Conservation (phyloP, 768 basidiomycete species). For the Gloeostereum incarnatum region DNA sequence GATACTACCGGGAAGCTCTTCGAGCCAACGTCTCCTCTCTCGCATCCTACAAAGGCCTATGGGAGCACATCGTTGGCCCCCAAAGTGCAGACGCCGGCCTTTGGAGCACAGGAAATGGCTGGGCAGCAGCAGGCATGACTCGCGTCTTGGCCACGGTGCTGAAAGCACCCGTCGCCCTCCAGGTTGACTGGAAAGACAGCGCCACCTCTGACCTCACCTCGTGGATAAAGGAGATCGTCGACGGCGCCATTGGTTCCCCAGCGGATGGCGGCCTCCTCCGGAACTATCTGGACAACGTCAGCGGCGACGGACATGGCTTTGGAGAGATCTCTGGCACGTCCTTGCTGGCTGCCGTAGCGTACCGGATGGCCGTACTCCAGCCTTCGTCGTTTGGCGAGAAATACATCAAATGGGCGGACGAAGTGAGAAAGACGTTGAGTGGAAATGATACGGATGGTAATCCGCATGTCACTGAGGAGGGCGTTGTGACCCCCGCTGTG, state of each 20-base stretch:
- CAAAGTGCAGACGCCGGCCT: slow-evolving; percentile 10
- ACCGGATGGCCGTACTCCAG: slow-evolving; percentile 7
- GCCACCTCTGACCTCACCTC: slow-evolving; percentile 9
- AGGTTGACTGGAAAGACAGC: slow-evolving; percentile 7
- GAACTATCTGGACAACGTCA: slow-evolving; percentile 1
- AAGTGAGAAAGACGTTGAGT: slow-evolving; percentile 16
- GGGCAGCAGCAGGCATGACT: slow-evolving; percentile 12
- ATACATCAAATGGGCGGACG: slow-evolving; percentile 2
- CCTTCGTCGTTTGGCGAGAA: neutral
- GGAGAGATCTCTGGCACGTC: slow-evolving; percentile 15
- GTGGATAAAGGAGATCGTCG: slow-evolving; percentile 18
- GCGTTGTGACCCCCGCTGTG: slow-evolving; percentile 24
- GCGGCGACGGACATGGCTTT: slow-evolving; percentile 5
- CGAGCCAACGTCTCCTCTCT: slow-evolving; percentile 17
- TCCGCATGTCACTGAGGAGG: slow-evolving; percentile 18
- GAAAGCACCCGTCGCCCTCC: slow-evolving; percentile 23
- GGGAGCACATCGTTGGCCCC: slow-evolving; percentile 21
- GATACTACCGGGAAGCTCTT: slow-evolving; percentile 29
- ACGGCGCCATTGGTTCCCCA: slow-evolving; percentile 11
- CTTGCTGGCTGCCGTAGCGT: slow-evolving; percentile 13
- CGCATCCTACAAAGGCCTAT: slow-evolving; percentile 17
- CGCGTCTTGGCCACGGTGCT: slow-evolving; percentile 27
- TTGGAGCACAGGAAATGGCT: slow-evolving; percentile 12
- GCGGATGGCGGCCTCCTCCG: slow-evolving; percentile 4
- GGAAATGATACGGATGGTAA: slow-evolving; percentile 9